phyloP scores from a whole-genome alignment of 441 rosid species.

The Viola pubescens region DNA sequence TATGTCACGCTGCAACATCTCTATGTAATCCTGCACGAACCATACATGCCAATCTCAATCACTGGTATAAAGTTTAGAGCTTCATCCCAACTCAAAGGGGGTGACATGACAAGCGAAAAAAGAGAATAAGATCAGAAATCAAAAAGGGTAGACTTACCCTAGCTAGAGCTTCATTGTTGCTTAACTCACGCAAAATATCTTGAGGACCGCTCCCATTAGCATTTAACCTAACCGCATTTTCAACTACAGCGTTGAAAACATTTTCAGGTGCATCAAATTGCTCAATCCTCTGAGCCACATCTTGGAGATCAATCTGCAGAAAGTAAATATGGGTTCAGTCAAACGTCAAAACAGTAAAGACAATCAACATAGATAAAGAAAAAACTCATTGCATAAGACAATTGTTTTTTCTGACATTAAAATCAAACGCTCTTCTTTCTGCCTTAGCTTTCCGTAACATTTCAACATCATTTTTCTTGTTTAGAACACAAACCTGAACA shows the following conservation, averaged over 20 bases:
- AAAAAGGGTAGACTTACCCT: constrained; percentile 27
- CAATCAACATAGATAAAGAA: background rate
- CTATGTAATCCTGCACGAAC: constrained; percentile 51
- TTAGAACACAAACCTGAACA: constrained; percentile 38
- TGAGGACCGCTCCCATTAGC: constrained; percentile 27
- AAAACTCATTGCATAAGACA: too few relatives aligned
- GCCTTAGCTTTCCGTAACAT: too few relatives aligned
- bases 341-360: background rate
- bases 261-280: constrained; percentile 41
- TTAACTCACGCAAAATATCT: constrained; percentile 42
- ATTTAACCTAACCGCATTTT: constrained; percentile 39
- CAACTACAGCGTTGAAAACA: constrained; percentile 56
- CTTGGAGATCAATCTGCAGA: constrained; percentile 40
- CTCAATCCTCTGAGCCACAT: constrained; percentile 51
- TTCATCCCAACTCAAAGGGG: background rate
- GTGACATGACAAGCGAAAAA: background rate
- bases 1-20: constrained; percentile 50
- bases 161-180: constrained; percentile 48
- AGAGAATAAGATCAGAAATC: background rate
- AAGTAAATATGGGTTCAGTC: background rate
- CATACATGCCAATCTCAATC: background rate
- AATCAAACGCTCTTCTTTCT: background rate
- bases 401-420: background rate
- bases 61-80: background rate
- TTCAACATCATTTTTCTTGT: background rate